Evolutionary conservation across 1,139 yeast species (phyloP), one percentile per base, ranked within the genome.

Genomic region (Zhuliangozyma blackwelliae): DNA sequence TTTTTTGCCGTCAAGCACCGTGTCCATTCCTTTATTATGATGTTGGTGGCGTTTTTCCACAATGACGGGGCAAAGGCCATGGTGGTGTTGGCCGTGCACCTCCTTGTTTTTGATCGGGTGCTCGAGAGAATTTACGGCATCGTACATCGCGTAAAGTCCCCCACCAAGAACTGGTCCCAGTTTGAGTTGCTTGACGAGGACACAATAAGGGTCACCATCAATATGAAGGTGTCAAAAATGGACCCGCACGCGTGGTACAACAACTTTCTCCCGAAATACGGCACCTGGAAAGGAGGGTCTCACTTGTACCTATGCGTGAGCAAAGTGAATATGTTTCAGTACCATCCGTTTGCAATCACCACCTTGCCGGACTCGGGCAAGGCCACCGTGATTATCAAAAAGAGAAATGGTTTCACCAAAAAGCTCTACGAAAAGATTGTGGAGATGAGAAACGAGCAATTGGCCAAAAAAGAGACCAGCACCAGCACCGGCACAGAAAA

Each of bases 261-360:
- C 36, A 39, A 38, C 10, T 47, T 63, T 34, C 47, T 69, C 31
- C 76, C 76, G 11, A 55, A 58, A 21, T 49, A 61, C 26, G 63
- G 72, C 23, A 56, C 59, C 12, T 73, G 79, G 79, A 61, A 61
- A 37, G 63, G 77, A 0, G 79, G 79, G 2, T 76, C 68, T 47
- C 75, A 72, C 47, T 58, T 70, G 5, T 62, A 57, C 34, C 52
- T 73, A 21, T 66, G 61, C 34, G 73, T 72, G 4, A 52, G 61
- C 2, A 62, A 61, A 40, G 63, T 72, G 10, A 58, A 59, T 16
- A 43, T 49, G 8, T 49, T 68, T 32, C 77, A 71, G 43, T 61
- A 59, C 41, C 79, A 73, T 44, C 79, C 79, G 1, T 73, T 73
- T 47, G 68, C 76, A 5, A 67, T 73, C 34, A 53, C 69, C 2